These are phyloP conservation scores for Funneliformis geosporum DNA, from an alignment of 192 early-diverging fungal genomes.

Conservation along the genomic window DNA sequence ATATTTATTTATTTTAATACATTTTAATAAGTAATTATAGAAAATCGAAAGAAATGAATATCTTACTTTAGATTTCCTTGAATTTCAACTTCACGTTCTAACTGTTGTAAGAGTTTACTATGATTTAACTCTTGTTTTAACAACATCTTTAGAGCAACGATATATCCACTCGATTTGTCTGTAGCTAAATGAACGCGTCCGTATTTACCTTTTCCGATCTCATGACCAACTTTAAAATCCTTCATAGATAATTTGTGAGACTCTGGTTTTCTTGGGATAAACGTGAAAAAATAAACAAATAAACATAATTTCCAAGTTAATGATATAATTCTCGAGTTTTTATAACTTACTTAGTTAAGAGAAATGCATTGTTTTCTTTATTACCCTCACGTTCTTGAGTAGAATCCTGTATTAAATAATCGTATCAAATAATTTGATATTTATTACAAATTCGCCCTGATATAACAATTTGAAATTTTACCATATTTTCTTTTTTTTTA, in stretches of 20 bases:
- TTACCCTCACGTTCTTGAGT: not conserved
- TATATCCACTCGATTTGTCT: slow-evolving; percentile 80
- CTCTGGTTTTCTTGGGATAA: not conserved
- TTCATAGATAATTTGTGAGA: not conserved
- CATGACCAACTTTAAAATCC: slow-evolving; percentile 90
- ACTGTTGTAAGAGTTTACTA: slow-evolving; percentile 79
- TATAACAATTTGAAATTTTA: too few relatives aligned
- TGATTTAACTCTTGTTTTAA: slow-evolving; percentile 80
- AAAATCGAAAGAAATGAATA: not conserved
- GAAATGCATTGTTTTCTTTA: not conserved
- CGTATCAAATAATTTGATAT: too few relatives aligned
- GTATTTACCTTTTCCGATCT: slow-evolving; percentile 93
- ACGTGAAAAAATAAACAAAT: not conserved
- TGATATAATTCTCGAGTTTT: not conserved
- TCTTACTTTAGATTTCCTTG: slow-evolving; percentile 81
- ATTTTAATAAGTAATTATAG: not conserved
- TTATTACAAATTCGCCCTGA: too few relatives aligned
- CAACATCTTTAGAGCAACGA: slow-evolving; percentile 91
- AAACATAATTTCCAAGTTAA: not conserved
- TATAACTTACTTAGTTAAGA: not conserved
- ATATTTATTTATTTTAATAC: not conserved
- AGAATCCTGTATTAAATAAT: not conserved
- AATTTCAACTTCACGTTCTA: slow-evolving; percentile 93
- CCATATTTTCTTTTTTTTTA: too few relatives aligned
- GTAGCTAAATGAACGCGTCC: slow-evolving; percentile 91